Base-by-base conservation (phyloP, 1,284 basidiomycete species). In the Marasmius tenuissimus region DNA sequence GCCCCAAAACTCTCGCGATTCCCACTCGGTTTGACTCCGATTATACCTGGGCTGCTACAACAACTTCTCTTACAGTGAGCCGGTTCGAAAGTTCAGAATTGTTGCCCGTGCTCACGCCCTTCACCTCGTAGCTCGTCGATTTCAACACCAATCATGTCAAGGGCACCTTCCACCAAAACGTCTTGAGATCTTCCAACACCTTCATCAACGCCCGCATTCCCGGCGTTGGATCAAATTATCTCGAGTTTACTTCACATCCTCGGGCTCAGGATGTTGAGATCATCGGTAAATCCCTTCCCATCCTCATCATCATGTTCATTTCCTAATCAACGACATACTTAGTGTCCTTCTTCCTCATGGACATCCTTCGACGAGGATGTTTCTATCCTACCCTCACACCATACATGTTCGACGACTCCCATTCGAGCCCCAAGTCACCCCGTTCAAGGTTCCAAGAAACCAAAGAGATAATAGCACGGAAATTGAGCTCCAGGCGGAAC, bases 311-410 rank as follows among this genome's bases (percentile, higher is more conserved):
- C n/a, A 22, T 12, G 33, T 55, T 52, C 51, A 65, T 49, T 40
- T 33, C 51, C 53, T 42, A 64, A 58, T 52, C 52, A n/a, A 27
- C 51, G 20, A 63, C 3, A 39, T 40, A 58, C 27, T n/a, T 57
- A 85, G 84, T 85, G 12, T 83, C 82, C 5, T 86, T 85, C 69
- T 72, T 86, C 40, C 78, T 85, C 69, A 81, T 85, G 78, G 85
- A 85, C 69, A 80, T 85, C 35, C 70, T 85, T 33, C 81, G 84
- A 33, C 75, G 83, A 57, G 80, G 82, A 38, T 79, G 81, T 39
- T 85, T 85, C 67, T 69, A 69, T 59, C 76, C 27, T 16, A n/a
- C 42, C 34, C 39, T 81, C 16, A 78, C 77, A 39, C 75, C 78
- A 9, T 82, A 78, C 60, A 71, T 72, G 5, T 77, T 79, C 47